Conservation (phyloP, 331 rosid species). For the Quercus tomentella region DNA sequence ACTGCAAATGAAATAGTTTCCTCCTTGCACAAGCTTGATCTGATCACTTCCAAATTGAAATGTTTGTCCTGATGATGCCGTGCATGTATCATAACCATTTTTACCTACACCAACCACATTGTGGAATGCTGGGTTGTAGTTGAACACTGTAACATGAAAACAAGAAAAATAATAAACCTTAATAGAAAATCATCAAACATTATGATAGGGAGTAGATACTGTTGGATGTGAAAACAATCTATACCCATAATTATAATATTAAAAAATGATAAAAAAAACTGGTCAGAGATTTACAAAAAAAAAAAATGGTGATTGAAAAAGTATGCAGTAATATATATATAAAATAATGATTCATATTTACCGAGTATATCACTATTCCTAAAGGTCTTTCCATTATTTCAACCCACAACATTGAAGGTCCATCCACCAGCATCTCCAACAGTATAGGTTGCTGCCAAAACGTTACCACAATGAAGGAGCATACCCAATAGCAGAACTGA, state of each 20-base stretch:
- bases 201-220: too few relatives aligned
- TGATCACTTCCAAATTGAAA: neutral
- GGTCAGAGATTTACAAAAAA: too few relatives aligned
- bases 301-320: too few relatives aligned
- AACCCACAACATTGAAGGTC: neutral
- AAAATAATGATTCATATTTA: neutral
- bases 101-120: neutral
- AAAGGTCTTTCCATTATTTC: slow-evolving; percentile 12
- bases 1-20: neutral
- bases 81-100: neutral
- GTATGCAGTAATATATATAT: too few relatives aligned
- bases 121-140: neutral
- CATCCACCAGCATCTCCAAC: slow-evolving; percentile 21
- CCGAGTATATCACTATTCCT: neutral
- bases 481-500: neutral
- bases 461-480: neutral
- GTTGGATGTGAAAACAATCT: too few relatives aligned
- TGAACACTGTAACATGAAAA: neutral
- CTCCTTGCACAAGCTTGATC: neutral
- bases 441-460: neutral
- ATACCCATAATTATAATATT: too few relatives aligned
- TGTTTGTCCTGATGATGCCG: neutral
- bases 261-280: too few relatives aligned
- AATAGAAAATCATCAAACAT: neutral
- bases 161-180: neutral